These are phyloP conservation scores for Mucor piriformis DNA, from an alignment of 371 early-diverging fungal species.

Conservation along the genomic window DNA sequence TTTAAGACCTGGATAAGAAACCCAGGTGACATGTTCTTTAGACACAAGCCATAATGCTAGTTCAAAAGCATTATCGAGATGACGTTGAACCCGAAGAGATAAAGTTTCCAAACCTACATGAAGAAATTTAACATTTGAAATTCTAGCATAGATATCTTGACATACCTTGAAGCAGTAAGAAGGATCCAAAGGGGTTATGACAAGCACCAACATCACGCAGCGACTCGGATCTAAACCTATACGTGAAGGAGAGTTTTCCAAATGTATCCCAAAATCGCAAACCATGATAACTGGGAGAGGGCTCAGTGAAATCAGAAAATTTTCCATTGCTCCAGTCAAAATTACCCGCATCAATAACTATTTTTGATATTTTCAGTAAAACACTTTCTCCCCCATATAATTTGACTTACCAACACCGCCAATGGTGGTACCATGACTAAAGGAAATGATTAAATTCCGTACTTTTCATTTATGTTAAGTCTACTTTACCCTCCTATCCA, in stretches of 20 bases:
- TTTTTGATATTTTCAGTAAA: neutral
- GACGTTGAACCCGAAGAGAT: constrained; percentile 85
- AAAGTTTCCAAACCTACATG: constrained; percentile 73
- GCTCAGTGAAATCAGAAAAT: constrained; percentile 87
- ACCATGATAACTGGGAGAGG: constrained; percentile 84
- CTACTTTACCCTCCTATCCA: constrained; percentile 61
- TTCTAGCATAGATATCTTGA: neutral
- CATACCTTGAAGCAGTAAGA: constrained; percentile 77
- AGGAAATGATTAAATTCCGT: neutral
- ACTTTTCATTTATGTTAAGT: neutral
- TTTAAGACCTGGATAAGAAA: constrained; percentile 81
- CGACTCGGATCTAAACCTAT: constrained; percentile 77
- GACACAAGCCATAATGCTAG: constrained; percentile 81
- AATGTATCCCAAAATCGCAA: constrained; percentile 84
- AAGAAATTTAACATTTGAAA: neutral
- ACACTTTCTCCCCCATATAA: too few species aligned
- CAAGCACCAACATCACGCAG: constrained; percentile 83
- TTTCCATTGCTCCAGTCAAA: constrained; percentile 88
- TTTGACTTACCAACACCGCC: constrained; percentile 78
- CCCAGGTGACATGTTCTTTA: constrained; percentile 72
- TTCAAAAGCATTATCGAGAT: constrained; percentile 74
- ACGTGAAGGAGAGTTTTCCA: constrained; percentile 68
- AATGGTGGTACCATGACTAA: constrained; percentile 80
- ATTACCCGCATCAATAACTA: constrained; percentile 75
- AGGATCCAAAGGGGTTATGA: constrained; percentile 85